Evolutionary conservation across 1,284 basidiomycete genomes (phyloP).

Genomic region (Rhodotorula sp.): DNA sequence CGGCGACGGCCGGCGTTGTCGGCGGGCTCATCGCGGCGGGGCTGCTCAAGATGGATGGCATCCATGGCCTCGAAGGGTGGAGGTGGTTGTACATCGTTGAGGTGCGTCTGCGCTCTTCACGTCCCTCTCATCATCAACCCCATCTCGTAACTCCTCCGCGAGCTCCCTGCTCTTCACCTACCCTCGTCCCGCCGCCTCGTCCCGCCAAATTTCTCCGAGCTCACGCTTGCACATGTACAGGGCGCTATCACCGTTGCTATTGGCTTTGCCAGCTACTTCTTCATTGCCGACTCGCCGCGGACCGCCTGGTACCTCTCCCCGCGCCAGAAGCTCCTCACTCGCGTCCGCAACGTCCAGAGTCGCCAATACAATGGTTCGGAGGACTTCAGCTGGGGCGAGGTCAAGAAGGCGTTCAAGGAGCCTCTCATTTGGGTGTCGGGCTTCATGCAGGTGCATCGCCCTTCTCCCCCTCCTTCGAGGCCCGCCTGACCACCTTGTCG

Average conservation of each 20-base stretch:
- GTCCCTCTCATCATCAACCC: slow-evolving; percentile 33
- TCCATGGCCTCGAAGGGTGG: slow-evolving; percentile 5
- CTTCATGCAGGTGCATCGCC: slow-evolving; percentile 44
- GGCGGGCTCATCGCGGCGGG: slow-evolving; percentile 3
- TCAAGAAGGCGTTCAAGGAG: slow-evolving; percentile 27
- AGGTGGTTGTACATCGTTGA: slow-evolving; percentile 6
- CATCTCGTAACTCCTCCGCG: background rate
- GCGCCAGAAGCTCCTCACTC: slow-evolving; percentile 36
- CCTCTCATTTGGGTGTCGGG: slow-evolving; percentile 22
- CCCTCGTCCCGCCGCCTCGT: too few relatives aligned
- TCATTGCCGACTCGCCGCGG: slow-evolving; percentile 21
- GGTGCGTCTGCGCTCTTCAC: slow-evolving; percentile 28
- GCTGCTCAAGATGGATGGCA: slow-evolving; percentile 17
- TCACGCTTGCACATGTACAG: too few relatives aligned
- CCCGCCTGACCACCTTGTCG: background rate
- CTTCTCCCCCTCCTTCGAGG: background rate
- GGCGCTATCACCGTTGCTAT: slow-evolving; percentile 15
- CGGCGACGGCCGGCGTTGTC: background rate
- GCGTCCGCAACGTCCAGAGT: slow-evolving; percentile 41
- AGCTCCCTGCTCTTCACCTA: too few relatives aligned
- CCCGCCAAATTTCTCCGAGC: too few relatives aligned
- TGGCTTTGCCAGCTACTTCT: background rate
- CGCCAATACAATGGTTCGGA: slow-evolving; percentile 42
- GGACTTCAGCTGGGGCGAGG: slow-evolving; percentile 44
- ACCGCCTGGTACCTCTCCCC: slow-evolving; percentile 43